Conservation (phyloP, 352 stramenopile species). For the Pythium volutum region DNA sequence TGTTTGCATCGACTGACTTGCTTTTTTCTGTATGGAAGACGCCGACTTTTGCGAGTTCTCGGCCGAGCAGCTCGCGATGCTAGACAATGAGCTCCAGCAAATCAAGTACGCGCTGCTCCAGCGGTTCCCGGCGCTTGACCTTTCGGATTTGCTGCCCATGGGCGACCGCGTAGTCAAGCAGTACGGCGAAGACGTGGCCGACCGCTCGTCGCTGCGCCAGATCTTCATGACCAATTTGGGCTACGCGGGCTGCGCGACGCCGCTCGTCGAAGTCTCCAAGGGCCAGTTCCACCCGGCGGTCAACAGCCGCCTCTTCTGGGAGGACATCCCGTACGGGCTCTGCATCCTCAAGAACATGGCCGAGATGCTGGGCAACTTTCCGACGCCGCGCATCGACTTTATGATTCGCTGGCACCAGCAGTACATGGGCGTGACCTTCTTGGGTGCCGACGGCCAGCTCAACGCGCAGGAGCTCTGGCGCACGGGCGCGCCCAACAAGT, state of each 20-base stretch:
- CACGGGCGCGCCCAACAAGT: conserved; percentile 89
- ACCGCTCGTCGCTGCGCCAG: conserved; percentile 84
- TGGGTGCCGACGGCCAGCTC: conserved; percentile 83
- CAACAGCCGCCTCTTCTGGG: conserved; percentile 89
- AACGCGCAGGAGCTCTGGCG: conserved; percentile 87
- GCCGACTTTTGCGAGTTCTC: conserved; percentile 92
- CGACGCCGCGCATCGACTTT: conserved; percentile 90
- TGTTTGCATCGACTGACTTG: background rate
- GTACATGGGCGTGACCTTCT: conserved; percentile 87
- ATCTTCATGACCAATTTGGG: conserved; percentile 91
- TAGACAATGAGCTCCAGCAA: conserved; percentile 93
- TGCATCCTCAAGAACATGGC: conserved; percentile 94
- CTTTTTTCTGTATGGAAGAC: conserved; percentile 36
- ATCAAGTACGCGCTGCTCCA: conserved; percentile 88
- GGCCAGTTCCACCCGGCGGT: conserved; percentile 80
- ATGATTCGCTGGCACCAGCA: conserved; percentile 94
- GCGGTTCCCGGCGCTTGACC: conserved; percentile 88
- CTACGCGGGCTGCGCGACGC: conserved; percentile 88
- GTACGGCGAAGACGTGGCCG: conserved; percentile 89
- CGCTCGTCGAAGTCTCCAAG: conserved; percentile 74
- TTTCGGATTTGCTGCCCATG: conserved; percentile 90
- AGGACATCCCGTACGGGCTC: conserved; percentile 91
- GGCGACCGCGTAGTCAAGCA: conserved; percentile 90
- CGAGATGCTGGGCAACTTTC: conserved; percentile 91
- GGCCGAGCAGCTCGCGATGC: conserved; percentile 88